These are phyloP conservation scores for Fomitopsis betulina DNA, from an alignment of 1,284 basidiomycete species.

Conservation along the genomic window DNA sequence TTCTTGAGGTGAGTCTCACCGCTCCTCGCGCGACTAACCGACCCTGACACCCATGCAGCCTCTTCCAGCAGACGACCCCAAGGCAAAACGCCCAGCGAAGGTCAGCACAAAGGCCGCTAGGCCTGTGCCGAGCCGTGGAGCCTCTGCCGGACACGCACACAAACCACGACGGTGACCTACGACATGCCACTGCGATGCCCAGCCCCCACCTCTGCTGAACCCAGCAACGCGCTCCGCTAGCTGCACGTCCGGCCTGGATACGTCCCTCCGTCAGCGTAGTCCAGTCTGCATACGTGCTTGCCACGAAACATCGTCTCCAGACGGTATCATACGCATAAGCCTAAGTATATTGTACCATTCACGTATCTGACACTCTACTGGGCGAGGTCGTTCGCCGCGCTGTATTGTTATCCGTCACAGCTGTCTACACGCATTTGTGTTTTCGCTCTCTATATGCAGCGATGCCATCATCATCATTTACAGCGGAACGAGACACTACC, in stretches of 20 bases:
- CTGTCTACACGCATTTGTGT: neutral
- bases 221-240: neutral
- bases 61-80: neutral
- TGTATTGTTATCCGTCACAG: neutral
- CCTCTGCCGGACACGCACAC: neutral
- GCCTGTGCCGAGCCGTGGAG: neutral
- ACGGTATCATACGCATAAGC: neutral
- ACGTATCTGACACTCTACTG: no score
- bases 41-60: neutral
- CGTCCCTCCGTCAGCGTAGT: neutral
- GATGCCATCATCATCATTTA: neutral
- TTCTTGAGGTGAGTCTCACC: neutral
- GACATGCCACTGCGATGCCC: neutral
- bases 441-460: neutral
- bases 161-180: neutral
- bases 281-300: neutral
- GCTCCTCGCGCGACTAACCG: neutral
- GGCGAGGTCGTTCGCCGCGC: neutral
- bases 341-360: neutral
- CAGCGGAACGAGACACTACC: neutral
- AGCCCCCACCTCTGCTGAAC: neutral
- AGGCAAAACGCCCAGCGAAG: neutral
- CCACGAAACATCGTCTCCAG: neutral
- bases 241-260: neutral
- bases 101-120: neutral